These are phyloP conservation scores for Punica granatum DNA, from an alignment of 345 rosid genomes.

Conservation along the genomic window DNA sequence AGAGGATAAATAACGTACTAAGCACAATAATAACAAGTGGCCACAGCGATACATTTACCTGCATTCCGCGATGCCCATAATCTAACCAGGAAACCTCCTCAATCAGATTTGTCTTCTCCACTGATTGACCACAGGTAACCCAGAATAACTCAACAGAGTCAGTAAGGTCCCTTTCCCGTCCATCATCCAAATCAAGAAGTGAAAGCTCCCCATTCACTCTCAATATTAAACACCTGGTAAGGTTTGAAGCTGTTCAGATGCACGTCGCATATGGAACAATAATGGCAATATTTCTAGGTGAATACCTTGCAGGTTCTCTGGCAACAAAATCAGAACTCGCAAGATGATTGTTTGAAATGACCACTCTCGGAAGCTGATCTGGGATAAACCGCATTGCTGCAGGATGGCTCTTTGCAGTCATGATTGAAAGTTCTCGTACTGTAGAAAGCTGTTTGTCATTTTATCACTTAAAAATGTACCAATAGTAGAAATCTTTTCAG, in stretches of 20 bases:
- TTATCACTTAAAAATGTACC: slow-evolving; percentile 87
- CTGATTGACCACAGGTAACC: slow-evolving; percentile 96
- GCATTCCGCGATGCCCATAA: slow-evolving; percentile 98
- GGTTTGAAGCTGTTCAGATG: slow-evolving; percentile 23
- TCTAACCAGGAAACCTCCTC: slow-evolving; percentile 99
- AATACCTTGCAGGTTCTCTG: slow-evolving; percentile 80
- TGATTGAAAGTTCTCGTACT: slow-evolving; percentile 98
- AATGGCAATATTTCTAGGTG: slow-evolving; percentile 11
- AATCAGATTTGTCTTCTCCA: slow-evolving; percentile 73
- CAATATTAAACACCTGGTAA: slow-evolving; percentile 79
- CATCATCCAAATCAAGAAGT: slow-evolving; percentile 94
- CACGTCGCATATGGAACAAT: slow-evolving; percentile 12
- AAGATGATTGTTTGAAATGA: slow-evolving; percentile 31
- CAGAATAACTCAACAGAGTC: slow-evolving; percentile 94
- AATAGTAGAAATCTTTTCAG: slow-evolving; percentile 29
- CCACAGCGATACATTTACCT: slow-evolving; percentile 39
- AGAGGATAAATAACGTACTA: neutral
- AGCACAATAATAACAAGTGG: neutral
- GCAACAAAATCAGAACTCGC: slow-evolving; percentile 37
- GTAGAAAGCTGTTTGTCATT: slow-evolving; percentile 99
- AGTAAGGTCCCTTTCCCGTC: slow-evolving; percentile 91
- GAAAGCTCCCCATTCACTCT: slow-evolving; percentile 94
- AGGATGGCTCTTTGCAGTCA: slow-evolving; percentile 99
- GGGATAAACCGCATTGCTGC: slow-evolving; percentile 99
- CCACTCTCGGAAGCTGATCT: slow-evolving; percentile 61